These are phyloP conservation scores for Heliamphora exappendiculata DNA, from an alignment of 148 eudicot species.

Conservation along the genomic window DNA sequence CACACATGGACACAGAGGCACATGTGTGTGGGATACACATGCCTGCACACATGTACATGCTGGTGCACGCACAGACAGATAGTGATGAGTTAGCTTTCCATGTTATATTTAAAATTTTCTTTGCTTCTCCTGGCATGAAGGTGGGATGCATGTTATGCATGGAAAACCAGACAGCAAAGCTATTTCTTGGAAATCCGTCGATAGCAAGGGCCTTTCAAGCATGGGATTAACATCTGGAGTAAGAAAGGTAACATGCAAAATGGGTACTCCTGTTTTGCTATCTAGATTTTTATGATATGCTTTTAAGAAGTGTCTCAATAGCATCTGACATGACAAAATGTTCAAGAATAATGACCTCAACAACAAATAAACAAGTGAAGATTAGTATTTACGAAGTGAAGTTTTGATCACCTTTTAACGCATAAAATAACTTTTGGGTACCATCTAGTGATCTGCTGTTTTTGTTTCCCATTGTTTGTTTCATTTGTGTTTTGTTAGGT, in stretches of 20 bases:
- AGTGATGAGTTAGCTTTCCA: neutral
- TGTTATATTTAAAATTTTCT: neutral
- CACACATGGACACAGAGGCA: neutral
- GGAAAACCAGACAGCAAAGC: conserved; percentile 29
- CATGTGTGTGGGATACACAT: neutral
- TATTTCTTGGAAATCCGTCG: conserved; percentile 62
- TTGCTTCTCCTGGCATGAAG: conserved; percentile 29
- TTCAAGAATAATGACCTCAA: too few species aligned
- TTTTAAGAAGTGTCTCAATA: neutral
- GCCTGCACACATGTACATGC: neutral
- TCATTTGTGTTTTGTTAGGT: neutral
- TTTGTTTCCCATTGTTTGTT: neutral
- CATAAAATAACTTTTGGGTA: neutral
- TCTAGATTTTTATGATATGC: neutral
- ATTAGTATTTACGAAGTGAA: neutral
- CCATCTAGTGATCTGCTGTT: neutral
- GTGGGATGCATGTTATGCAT: conserved; percentile 25
- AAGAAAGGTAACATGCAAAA: conserved; percentile 55
- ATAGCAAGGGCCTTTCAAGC: conserved; percentile 51
- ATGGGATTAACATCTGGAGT: conserved; percentile 96
- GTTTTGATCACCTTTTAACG: neutral
- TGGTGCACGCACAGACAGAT: neutral
- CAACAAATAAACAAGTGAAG: too few species aligned
- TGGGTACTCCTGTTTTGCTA: neutral
- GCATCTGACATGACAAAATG: neutral